Evolutionary conservation across 139 green algal genomes (phyloP).

Genomic region (Tetraselmis striata): DNA sequence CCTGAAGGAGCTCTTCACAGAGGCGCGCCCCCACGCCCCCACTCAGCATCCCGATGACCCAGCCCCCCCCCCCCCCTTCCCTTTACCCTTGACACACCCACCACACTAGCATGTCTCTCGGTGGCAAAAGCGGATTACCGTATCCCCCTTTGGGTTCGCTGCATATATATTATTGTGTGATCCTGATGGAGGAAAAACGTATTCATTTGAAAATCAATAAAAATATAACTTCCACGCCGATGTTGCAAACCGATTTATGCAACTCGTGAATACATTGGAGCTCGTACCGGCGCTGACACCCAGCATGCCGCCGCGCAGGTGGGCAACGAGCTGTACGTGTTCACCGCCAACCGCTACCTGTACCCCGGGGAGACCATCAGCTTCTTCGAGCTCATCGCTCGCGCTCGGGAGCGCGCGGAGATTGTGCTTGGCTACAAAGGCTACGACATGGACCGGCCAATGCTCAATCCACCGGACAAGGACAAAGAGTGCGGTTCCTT

Average conservation of each 20-base stretch:
- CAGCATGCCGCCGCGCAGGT: not conserved
- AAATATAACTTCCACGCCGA: no score
- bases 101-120: no score
- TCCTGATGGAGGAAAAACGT: not conserved
- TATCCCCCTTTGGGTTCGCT: not conserved
- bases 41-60: not conserved
- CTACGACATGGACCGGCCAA: not conserved
- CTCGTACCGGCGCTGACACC: no score
- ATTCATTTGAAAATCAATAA: not conserved
- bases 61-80: not conserved
- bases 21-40: conserved; percentile 1
- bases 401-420: conserved; percentile 22
- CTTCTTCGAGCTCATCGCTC: conserved; percentile 44
- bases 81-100: no score
- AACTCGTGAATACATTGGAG: no score
- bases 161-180: not conserved
- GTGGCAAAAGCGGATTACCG: no score
- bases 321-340: conserved; percentile 52
- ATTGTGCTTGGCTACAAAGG: conserved; percentile 39
- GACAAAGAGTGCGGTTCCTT: not conserved
- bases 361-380: conserved; percentile 15
- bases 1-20: conserved; percentile 46
- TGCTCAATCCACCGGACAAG: conserved; percentile 38
- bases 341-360: conserved; percentile 32
- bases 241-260: no score